Conservation (phyloP, 176 grass and related monocot species). For the Eragrostis nindensis region DNA sequence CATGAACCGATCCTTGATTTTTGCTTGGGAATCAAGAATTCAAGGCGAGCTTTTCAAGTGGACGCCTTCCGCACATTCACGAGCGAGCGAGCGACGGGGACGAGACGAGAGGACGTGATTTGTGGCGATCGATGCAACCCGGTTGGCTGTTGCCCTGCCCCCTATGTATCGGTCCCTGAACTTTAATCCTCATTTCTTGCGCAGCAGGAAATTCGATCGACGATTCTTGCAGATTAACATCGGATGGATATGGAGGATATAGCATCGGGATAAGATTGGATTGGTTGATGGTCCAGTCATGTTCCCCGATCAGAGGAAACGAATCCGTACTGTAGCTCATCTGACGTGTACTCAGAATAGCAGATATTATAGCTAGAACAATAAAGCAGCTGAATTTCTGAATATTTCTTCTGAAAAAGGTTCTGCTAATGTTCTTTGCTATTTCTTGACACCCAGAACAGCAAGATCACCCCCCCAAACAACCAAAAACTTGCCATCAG, state of each 20-base stretch:
- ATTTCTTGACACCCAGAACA: no score
- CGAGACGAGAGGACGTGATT: no score
- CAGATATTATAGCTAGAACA: neutral
- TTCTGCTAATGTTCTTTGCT: no score
- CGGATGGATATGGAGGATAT: neutral
- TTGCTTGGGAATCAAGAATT: constrained; percentile 35
- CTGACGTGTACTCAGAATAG: neutral
- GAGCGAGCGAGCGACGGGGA: no score
- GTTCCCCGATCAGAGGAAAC: neutral
- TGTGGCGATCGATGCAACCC: no score
- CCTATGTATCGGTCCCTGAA: no score
- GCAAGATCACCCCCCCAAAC: neutral
- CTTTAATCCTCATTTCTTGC: neutral
- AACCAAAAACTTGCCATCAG: neutral
- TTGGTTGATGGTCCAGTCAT: constrained; percentile 17
- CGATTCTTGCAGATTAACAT: neutral
- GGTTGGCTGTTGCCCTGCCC: no score
- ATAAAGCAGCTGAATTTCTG: no score
- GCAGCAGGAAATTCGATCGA: neutral
- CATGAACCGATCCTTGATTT: neutral
- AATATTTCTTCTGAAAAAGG: no score
- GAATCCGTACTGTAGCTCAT: no score
- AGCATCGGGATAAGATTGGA: neutral
- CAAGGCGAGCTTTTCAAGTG: neutral
- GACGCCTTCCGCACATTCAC: no score